phyloP scores from a whole-genome alignment of 768 basidiomycete genomes.

The Lanmaoa rubissima region DNA sequence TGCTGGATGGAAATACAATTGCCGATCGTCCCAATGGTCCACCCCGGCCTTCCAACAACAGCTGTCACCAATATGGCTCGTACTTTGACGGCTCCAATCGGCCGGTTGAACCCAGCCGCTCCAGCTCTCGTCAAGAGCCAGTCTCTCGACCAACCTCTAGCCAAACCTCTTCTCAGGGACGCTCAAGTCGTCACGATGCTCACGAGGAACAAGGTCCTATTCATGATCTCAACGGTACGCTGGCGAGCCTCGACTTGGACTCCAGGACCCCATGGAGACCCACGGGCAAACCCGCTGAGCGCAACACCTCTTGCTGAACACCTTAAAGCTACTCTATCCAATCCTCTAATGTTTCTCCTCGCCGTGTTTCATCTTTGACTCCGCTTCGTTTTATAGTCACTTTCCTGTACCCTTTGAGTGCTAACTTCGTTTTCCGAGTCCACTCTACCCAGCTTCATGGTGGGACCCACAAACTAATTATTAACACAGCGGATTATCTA shows the following conservation, averaged over 20 bases:
- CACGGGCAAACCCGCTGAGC: constrained; percentile 21
- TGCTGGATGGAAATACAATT: constrained; percentile 37
- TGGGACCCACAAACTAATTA: constrained; percentile 28
- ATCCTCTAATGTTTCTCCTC: constrained; percentile 10
- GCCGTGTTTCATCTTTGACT: constrained; percentile 12
- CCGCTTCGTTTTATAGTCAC: constrained; percentile 29
- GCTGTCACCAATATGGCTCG: constrained; percentile 42
- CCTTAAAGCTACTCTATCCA: constrained; percentile 3
- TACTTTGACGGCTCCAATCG: constrained; percentile 45
- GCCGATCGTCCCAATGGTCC: constrained; percentile 42
- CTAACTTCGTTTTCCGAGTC: constrained; percentile 16
- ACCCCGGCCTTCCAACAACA: constrained; percentile 44
- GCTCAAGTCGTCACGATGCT: constrained; percentile 21
- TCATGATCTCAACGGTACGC: constrained; percentile 71
- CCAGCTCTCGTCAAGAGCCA: constrained; percentile 44
- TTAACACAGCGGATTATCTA: constrained; percentile 32
- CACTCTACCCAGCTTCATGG: constrained; percentile 15
- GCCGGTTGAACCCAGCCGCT: constrained; percentile 39
- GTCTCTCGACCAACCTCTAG: constrained; percentile 57
- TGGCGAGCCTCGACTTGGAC: constrained; percentile 73
- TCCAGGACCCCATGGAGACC: constrained; percentile 35
- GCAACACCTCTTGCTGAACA: constrained; percentile 20
- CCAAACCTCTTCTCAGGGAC: constrained; percentile 32
- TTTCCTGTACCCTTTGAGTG: constrained; percentile 13
- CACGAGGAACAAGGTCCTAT: constrained; percentile 50